Evolutionary conservation across 768 basidiomycete species (phyloP), one percentile per base, ranked within the genome.

Genomic region (Neoboletus magnificus): DNA sequence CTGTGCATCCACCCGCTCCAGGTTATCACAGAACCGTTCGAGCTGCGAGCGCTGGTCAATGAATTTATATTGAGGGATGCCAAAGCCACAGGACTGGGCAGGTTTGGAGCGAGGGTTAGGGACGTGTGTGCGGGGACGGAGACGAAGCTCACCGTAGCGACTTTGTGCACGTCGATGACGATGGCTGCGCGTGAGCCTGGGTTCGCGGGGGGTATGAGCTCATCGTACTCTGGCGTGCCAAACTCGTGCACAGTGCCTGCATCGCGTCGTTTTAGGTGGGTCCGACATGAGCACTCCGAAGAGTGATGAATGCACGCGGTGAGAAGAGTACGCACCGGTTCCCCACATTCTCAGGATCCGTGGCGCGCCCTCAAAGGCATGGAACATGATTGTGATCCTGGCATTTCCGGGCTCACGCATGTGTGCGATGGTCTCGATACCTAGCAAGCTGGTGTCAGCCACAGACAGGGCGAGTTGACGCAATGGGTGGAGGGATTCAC

Each of bases 31-130:
- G 67, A 68, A 80, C 29, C 78, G 73, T 40, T 79, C 72, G 16
- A 84, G 79, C 10, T 75, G 75, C 2, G 75, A 78, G 25, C 87
- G 83, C 52, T 85, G 81, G 5, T 74, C 71, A 39, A 79, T 68
- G 70, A 81, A 88, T 41, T 76, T 72, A 65, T 81, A 87, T 61
- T 77, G 78, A 3, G 87, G 86, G 25, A 87, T 79, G 0, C 79
- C 78, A 59, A 77, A 87, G 22, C 87, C 85, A 59, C 85, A 89
- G 2, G 85, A 85, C 87, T 87, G 57, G 25, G 20, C n/a, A 18
- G 25, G 22, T n/a, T 51, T 5, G 11, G 36, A 36, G 10, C 2
- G 18, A 35, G 13, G 4, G 12, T 63, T 8, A 54, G 25, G 32
- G 35, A 46, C 3, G 15, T 18, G 20, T 4, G n/a, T 30, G 4